Conservation (phyloP, 1,284 basidiomycete species). For the Cutaneotrichosporon sp. region DNA sequence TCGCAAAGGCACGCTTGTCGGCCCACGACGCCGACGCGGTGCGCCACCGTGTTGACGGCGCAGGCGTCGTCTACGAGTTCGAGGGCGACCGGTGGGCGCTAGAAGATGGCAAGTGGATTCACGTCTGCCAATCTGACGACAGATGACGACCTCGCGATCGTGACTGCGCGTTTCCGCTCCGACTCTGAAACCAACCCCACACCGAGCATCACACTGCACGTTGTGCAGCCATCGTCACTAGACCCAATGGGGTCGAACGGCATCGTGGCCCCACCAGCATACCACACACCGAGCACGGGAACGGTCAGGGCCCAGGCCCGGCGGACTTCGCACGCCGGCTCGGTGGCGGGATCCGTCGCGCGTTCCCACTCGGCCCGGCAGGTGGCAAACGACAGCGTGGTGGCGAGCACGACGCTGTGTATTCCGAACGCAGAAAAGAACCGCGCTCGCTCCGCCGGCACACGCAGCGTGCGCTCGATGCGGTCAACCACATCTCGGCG, state of each 20-base stretch:
- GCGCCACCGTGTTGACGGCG: constrained; percentile 33
- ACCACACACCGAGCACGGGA: constrained; percentile 10
- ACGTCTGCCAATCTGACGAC: constrained; percentile 5
- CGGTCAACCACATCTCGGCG: constrained; percentile 34
- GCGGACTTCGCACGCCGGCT: constrained; percentile 9
- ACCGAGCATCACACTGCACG: constrained; percentile 32
- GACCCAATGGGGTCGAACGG: constrained; percentile 7
- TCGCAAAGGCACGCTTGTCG: constrained; percentile 33
- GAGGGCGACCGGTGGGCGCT: constrained; percentile 48
- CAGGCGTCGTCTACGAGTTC: constrained; percentile 49
- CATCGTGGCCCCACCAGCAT: constrained; percentile 11
- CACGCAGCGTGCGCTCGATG: constrained; percentile 23
- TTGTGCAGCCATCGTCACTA: constrained; percentile 20
- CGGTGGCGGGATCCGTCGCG: constrained; percentile 4
- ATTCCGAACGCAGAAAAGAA: constrained; percentile 22
- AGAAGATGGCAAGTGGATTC: constrained; percentile 49
- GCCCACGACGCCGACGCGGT: constrained; percentile 19
- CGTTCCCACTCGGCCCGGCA: constrained; percentile 1
- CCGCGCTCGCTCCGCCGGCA: constrained; percentile 17
- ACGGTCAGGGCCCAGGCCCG: neutral
- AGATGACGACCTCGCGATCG: constrained; percentile 54
- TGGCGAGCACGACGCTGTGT: constrained; percentile 18
- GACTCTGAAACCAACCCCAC: constrained; percentile 20
- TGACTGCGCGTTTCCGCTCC: constrained; percentile 49
- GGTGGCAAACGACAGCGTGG: constrained; percentile 9